Evolutionary conservation across 495 filamentous ascomycete species (phyloP), one percentile per base, ranked within the genome.

Genomic region (Penicillium coffeae): DNA sequence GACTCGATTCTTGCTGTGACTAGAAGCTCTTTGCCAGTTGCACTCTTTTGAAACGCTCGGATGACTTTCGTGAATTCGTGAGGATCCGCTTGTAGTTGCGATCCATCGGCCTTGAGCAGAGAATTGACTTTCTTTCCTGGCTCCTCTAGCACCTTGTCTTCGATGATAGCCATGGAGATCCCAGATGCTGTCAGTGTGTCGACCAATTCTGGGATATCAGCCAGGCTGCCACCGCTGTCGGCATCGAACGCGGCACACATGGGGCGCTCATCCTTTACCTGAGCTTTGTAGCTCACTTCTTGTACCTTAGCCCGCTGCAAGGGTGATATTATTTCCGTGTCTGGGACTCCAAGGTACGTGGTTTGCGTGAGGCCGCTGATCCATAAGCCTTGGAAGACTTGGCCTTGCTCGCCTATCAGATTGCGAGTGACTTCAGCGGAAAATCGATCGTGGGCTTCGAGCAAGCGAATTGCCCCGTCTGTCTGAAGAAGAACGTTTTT

Each of bases 61-160:
- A 47, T 47, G 2, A 14, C 30, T 19, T 39, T 39, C 35, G 35
- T 8, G 15, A 47, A 47, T 10, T 47, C 21, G 9, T 16, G 12
- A 0, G 45, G 36, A 20, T 47, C 15, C 20, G 45, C 36, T 12
- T 47, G 45, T 2, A 12, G 14, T 16, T 47, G 45, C 1, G 45
- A 39, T 30, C 21, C 45, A 13, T 16, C 27, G 3, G 45, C 45
- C 8, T 35, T 14, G 7, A 47, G 19, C 8, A 47, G 45, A 16
- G 45, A 47, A 40, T 47, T 47, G 45, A 47, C 45, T n/a, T 47
- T 47, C 32, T 18, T 20, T 7, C 45, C 45, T 18, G 45, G 45
- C 1, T 20, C 45, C 8, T n/a, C 25, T 21, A 47, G 14, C 12
- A 19, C 36, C 7, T 47, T 47, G 22, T 47, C 45, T 19, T 47